Conservation (phyloP, 768 basidiomycete genomes). For the Mycena albidolilacea region DNA sequence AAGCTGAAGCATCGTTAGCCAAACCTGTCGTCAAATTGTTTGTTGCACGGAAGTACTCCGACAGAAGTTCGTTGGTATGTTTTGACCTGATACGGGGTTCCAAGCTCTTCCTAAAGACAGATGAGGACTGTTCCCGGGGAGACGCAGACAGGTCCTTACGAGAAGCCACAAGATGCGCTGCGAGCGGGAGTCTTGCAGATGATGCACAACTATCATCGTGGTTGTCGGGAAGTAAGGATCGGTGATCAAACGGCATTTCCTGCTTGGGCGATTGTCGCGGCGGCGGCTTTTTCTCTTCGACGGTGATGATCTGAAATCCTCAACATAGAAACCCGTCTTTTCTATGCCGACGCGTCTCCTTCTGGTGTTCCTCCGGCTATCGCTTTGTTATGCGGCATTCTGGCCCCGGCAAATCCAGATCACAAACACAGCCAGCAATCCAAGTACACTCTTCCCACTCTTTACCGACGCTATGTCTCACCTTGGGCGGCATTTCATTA, state of each 20-base stretch:
- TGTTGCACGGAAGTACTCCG: slow-evolving; percentile 11
- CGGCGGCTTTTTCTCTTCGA: slow-evolving; percentile 24
- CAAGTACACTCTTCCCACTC: slow-evolving; percentile 14
- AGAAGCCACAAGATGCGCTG: slow-evolving; percentile 65
- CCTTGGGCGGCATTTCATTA: slow-evolving; percentile 14
- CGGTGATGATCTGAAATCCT: slow-evolving; percentile 26
- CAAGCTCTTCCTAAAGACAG: slow-evolving; percentile 64
- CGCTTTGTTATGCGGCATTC: slow-evolving; percentile 32
- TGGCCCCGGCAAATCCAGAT: slow-evolving; percentile 17
- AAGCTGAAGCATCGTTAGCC: slow-evolving; percentile 4
- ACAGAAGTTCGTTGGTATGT: slow-evolving; percentile 50
- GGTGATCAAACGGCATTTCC: slow-evolving; percentile 6
- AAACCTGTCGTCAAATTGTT: background rate
- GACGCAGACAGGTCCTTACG: slow-evolving; percentile 37
- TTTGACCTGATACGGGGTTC: slow-evolving; percentile 60
- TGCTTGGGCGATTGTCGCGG: slow-evolving; percentile 13
- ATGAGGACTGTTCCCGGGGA: background rate
- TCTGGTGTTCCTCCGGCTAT: slow-evolving; percentile 19
- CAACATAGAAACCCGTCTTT: slow-evolving; percentile 6
- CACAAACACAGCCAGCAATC: slow-evolving; percentile 16
- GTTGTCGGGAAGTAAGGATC: slow-evolving; percentile 16
- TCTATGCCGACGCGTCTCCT: slow-evolving; percentile 34
- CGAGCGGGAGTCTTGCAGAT: slow-evolving; percentile 65
- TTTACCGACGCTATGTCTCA: slow-evolving; percentile 13
- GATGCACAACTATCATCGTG: slow-evolving; percentile 52